Percentiles rank a stretch among this genome's conserved stretches.
These are phyloP conservation scores for Chytridium lagenaria DNA, from an alignment of 371 early-diverging fungal species.

Conservation along the genomic window DNA sequence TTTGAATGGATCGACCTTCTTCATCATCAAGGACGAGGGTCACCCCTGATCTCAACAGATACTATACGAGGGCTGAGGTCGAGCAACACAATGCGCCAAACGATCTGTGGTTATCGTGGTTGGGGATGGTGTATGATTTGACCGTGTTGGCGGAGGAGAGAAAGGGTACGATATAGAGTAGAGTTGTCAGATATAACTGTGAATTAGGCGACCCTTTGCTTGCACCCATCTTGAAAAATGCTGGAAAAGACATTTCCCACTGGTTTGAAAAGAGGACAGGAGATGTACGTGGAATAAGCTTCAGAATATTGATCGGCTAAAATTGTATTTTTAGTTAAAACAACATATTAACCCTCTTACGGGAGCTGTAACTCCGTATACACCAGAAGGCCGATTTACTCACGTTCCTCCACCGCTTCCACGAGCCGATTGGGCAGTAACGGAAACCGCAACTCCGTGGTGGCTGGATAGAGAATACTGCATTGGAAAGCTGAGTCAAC, in stretches of 20 bases:
- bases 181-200: neutral
- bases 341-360: conserved; percentile 55
- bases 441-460: conserved; percentile 46
- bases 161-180: conserved; percentile 33
- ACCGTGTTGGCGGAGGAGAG: conserved; percentile 46
- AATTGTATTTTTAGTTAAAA: conserved; percentile 41
- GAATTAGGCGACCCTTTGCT: conserved; percentile 47
- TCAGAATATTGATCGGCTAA: neutral
- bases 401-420: conserved; percentile 58
- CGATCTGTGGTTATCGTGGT: conserved; percentile 63
- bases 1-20: neutral
- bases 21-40: conserved; percentile 11
- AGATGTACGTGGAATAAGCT: conserved; percentile 39
- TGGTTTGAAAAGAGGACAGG: conserved; percentile 60
- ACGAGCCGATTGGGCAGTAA: conserved; percentile 47
- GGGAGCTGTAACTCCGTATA: conserved; percentile 43
- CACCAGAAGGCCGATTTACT: conserved; percentile 56
- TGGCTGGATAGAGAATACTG: conserved; percentile 58
- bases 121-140: conserved; percentile 60
- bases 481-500: conserved; percentile 50
- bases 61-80: conserved; percentile 58
- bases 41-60: conserved; percentile 30
- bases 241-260: conserved; percentile 62
- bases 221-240: conserved; percentile 56
- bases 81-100: conserved; percentile 51